Evolutionary conservation across 129 eudicot species (phyloP).

Genomic region (Rutidosis leptorrhynchoides): DNA sequence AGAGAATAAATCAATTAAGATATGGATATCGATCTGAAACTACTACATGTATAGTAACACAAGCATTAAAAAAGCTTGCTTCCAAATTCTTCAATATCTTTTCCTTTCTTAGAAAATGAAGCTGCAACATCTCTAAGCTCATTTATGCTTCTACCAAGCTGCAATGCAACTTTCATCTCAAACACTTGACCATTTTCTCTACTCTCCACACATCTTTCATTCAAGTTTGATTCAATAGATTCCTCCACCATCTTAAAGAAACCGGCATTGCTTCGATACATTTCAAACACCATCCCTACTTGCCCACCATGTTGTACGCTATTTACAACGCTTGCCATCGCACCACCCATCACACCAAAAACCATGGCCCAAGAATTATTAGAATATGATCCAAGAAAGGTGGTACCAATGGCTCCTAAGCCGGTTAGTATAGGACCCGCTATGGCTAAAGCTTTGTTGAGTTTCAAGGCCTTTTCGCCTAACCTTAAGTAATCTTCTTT

Average conservation of each 20-base stretch:
- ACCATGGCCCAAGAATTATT: constrained; percentile 46
- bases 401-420: constrained; percentile 57
- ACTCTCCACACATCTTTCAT: constrained; percentile 35
- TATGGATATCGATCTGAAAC: too few relatives aligned
- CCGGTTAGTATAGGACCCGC: constrained; percentile 53
- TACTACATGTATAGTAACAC: too few relatives aligned
- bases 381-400: constrained; percentile 31
- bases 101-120: constrained; percentile 29
- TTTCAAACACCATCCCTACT: constrained; percentile 92
- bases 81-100: constrained; percentile 59
- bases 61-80: constrained; percentile 59
- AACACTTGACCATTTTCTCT: constrained; percentile 75
- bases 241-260: constrained; percentile 67
- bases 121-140: constrained; percentile 56
- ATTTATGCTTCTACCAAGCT: constrained; percentile 72
- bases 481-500: constrained; percentile 57
- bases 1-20: too few relatives aligned
- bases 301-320: constrained; percentile 79
- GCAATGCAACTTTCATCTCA: constrained; percentile 73
- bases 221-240: constrained; percentile 42
- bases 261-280: constrained; percentile 80
- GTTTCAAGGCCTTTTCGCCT: constrained; percentile 51
- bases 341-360: constrained; percentile 56
- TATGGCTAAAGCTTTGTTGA: constrained; percentile 55
- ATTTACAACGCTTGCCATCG: constrained; percentile 58